A percentile compares a stretch with the other conserved stretches of the same genome.
Evolutionary conservation across 1,139 yeast genomes (phyloP).

Genomic region (Candida sanyaensis): DNA sequence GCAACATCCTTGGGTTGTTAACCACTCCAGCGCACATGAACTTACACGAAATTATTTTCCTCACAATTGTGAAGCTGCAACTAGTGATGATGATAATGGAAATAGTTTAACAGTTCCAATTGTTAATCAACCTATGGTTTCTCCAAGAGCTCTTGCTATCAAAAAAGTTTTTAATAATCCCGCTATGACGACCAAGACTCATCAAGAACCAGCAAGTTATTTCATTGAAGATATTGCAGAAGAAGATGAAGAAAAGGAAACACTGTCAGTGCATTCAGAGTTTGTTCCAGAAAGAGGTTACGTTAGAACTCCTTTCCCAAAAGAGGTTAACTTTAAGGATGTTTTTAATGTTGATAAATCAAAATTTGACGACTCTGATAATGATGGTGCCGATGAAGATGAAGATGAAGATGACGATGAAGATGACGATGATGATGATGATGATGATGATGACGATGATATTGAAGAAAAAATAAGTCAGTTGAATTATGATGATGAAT

Average conservation of each 20-base stretch:
- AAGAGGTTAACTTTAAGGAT: conserved; percentile 31
- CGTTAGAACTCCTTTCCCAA: conserved; percentile 36
- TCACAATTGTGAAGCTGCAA: conserved; percentile 12
- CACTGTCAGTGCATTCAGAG: neutral
- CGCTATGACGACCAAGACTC: conserved; percentile 31
- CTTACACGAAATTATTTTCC: conserved; percentile 11
- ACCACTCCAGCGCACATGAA: conserved; percentile 5
- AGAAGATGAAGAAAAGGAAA: conserved; percentile 14
- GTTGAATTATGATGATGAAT: conserved; percentile 19
- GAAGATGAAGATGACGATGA: no score
- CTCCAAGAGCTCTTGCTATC: conserved; percentile 49
- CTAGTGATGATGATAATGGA: neutral
- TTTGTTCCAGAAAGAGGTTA: conserved; percentile 8
- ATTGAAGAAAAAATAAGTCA: conserved; percentile 21
- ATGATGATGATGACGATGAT: conserved; percentile 18
- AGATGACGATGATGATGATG: conserved; percentile 22
- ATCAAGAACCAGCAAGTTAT: conserved; percentile 18
- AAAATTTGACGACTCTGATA: conserved; percentile 14
- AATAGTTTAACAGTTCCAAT: conserved; percentile 8
- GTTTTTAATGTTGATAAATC: conserved; percentile 31
- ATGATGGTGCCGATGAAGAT: conserved; percentile 20
- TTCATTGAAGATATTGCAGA: conserved; percentile 26
- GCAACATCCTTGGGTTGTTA: conserved; percentile 43
- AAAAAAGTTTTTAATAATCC: conserved; percentile 48
- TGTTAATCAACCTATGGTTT: conserved; percentile 22